phyloP scores from a whole-genome alignment of 106 monocot species.

The Acanthochlamys bracteata region DNA sequence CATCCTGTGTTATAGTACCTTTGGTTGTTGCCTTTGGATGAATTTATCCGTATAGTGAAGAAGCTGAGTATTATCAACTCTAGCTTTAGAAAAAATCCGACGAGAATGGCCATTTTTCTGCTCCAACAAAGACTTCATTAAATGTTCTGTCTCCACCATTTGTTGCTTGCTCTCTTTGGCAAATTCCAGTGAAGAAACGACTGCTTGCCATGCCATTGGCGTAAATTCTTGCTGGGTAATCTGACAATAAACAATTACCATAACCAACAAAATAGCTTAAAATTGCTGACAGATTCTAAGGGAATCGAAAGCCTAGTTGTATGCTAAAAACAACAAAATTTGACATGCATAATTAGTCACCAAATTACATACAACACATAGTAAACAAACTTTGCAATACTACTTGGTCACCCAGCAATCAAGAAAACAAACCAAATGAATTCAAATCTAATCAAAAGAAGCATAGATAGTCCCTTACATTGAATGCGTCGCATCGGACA shows the following conservation, averaged over 20 bases:
- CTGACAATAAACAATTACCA: constrained; percentile 20
- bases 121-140: constrained; percentile 91
- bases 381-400: no score
- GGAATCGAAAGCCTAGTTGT: not conserved
- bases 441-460: not conserved
- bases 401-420: not conserved
- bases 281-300: not conserved
- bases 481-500: constrained; percentile 56
- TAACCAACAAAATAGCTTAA: not conserved
- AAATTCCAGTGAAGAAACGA: constrained; percentile 87
- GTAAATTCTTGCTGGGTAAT: constrained; percentile 94
- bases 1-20: constrained; percentile 25
- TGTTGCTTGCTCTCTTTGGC: constrained; percentile 98
- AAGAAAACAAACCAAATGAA: not conserved
- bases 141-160: constrained; percentile 96
- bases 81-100: constrained; percentile 94
- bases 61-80: constrained; percentile 82
- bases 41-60: constrained; percentile 85
- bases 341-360: not conserved
- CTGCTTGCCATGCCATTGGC: constrained; percentile 98
- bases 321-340: not conserved
- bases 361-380: no score
- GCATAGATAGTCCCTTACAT: constrained; percentile 44
- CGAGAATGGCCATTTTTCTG: constrained; percentile 98
- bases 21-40: constrained; percentile 91